Evolutionary conservation across 2,329 filamentous ascomycete genomes (phyloP).

Genomic region (Penicillium sp.): DNA sequence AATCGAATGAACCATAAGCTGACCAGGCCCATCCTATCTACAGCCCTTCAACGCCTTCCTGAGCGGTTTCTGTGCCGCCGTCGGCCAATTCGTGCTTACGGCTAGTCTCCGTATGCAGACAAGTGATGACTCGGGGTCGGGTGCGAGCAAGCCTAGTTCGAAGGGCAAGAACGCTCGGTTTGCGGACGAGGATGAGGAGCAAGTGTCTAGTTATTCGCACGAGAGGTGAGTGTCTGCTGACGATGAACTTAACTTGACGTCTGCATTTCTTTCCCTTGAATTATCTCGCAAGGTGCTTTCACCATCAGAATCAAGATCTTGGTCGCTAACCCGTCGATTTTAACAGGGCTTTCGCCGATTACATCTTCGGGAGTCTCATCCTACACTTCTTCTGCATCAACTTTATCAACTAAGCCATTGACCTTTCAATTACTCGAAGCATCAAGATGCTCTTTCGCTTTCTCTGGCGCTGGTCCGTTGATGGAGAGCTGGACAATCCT

Average conservation of each 20-base stretch:
- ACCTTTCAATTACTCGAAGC: not conserved
- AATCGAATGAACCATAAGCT: not conserved
- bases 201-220: slow-evolving; percentile 34
- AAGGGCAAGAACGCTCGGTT: slow-evolving; percentile 30
- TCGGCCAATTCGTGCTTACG: slow-evolving; percentile 96
- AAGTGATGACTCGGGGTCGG: slow-evolving; percentile 47
- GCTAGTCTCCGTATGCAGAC: slow-evolving; percentile 90
- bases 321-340: slow-evolving; percentile 1
- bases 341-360: slow-evolving; percentile 88
- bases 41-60: slow-evolving; percentile 99
- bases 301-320: not conserved
- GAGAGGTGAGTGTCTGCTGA: slow-evolving; percentile 37
- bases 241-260: not conserved
- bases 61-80: slow-evolving; percentile 87
- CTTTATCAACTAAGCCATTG: slow-evolving; percentile 81
- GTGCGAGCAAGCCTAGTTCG: slow-evolving; percentile 57
- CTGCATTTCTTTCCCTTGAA: not conserved
- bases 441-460: slow-evolving; percentile 2
- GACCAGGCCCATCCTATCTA: not conserved
- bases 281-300: not conserved
- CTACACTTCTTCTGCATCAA: slow-evolving; percentile 99
- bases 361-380: slow-evolving; percentile 88
- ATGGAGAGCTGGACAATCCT: slow-evolving; percentile 4
- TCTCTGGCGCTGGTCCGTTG: slow-evolving; percentile 10
- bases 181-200: slow-evolving; percentile 22